A percentile compares a stretch with the other conserved stretches of the same genome.
Evolutionary conservation across 371 early-diverging fungal species (phyloP).

Genomic region (Capillidium rhysosporum): DNA sequence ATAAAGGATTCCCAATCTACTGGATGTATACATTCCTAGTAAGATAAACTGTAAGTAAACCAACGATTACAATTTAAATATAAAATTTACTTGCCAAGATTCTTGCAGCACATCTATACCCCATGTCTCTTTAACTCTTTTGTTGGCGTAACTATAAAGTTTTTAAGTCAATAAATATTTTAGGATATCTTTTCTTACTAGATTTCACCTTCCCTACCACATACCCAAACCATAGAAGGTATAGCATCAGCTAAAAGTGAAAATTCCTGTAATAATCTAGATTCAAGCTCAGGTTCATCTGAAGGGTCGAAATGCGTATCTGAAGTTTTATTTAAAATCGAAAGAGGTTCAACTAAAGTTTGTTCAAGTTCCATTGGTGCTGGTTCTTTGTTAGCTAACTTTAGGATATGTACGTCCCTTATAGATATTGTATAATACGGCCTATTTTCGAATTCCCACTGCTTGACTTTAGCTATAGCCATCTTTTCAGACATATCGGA

Average conservation of each 20-base stretch:
- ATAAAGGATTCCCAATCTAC: neutral
- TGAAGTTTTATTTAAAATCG: too few species aligned
- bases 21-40: neutral
- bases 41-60: neutral
- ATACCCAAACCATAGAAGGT: slow-evolving; percentile 1
- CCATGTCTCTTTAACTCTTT: neutral
- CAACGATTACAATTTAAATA: neutral
- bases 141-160: neutral
- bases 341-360: too few species aligned
- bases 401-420: too few species aligned
- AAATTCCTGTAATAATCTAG: slow-evolving; percentile 9
- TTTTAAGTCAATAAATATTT: neutral
- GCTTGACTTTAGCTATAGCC: too few species aligned
- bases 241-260: neutral
- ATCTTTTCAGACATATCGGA: too few species aligned
- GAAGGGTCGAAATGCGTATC: neutral
- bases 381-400: too few species aligned
- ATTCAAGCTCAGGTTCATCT: neutral
- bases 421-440: too few species aligned
- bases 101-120: neutral
- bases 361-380: too few species aligned
- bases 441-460: too few species aligned
- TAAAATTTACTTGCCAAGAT: neutral
- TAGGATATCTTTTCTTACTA: neutral
- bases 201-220: neutral